phyloP scores from a whole-genome alignment of 2,329 filamentous ascomycete genomes.

The Septoria linicola region DNA sequence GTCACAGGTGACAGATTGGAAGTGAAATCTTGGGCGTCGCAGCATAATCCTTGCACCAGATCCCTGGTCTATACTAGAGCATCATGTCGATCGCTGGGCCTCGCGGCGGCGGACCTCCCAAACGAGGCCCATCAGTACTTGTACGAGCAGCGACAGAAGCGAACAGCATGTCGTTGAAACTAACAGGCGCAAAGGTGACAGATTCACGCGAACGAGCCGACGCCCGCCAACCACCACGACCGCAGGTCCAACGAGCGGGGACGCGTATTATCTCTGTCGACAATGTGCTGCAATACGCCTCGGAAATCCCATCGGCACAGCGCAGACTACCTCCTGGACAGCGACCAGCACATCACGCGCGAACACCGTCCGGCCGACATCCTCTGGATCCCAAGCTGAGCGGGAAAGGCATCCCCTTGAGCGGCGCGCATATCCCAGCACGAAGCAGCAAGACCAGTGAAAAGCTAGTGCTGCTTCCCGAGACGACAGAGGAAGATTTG shows the following conservation, averaged over 20 bases:
- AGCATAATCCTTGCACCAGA: background rate
- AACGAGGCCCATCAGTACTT: slow-evolving; percentile 25
- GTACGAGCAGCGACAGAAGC: slow-evolving; percentile 13
- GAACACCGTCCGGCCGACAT: slow-evolving; percentile 52
- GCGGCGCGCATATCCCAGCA: slow-evolving; percentile 64
- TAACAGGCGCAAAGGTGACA: slow-evolving; percentile 26
- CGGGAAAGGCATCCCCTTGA: slow-evolving; percentile 48
- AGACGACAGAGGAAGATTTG: slow-evolving; percentile 60
- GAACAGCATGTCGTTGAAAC: slow-evolving; percentile 19
- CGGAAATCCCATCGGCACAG: slow-evolving; percentile 92
- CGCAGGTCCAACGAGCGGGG: slow-evolving; percentile 37
- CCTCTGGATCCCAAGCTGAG: slow-evolving; percentile 56
- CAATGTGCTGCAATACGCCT: slow-evolving; percentile 89
- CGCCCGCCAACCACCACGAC: slow-evolving; percentile 20
- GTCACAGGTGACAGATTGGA: background rate
- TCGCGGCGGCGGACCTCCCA: slow-evolving; percentile 17
- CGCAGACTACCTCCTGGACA: slow-evolving; percentile 68
- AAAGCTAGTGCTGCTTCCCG: slow-evolving; percentile 91
- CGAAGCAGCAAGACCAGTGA: slow-evolving; percentile 92
- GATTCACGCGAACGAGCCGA: slow-evolving; percentile 25
- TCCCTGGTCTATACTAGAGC: background rate
- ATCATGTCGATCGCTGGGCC: slow-evolving; percentile 24
- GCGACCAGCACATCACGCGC: slow-evolving; percentile 48
- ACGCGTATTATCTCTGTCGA: slow-evolving; percentile 83
- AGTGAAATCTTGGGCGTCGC: background rate